Evolutionary conservation across 352 stramenopile genomes (phyloP), one percentile per base, ranked within the genome.

Genomic region (Globisporangium lucens): DNA sequence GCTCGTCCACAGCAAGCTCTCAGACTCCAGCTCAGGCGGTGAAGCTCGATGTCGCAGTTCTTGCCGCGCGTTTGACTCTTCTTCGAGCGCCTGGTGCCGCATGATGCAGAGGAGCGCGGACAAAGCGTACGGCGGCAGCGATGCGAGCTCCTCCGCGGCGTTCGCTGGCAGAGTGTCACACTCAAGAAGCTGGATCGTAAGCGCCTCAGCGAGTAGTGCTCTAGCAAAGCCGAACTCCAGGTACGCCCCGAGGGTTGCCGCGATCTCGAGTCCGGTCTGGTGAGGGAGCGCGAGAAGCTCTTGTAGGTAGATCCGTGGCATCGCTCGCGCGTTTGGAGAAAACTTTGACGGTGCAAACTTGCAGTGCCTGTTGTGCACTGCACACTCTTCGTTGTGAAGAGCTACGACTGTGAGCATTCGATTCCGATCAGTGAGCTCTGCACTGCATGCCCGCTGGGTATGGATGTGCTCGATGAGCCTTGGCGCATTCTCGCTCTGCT

Each of bases 361-460:
- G n/a, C 63, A 66, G 59, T 88, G 55, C 0, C 66, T 29, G 29
- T 90, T 90, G 67, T 89, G 78, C 8, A 87, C 43, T 1, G n/a
- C 35, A 22, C 73, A 56, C 67, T 88, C 76, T 52, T 70, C 59
- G 65, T 89, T 82, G 59, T 90, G 74, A 51, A 90, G 77, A 7
- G 61, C 58, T 13, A 79, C 41, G 33, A 92, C 63, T 6, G 68
- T 66, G 8, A 66, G 49, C 5, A 89, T 65, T 33, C 83, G 83
- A 66, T 69, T 71, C 0, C 80, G 65, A 57, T 91, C 81, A 3
- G 66, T 47, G 2, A 58, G 22, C 2, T 70, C 65, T 0, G 62
- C 57, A 8, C 33, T 46, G 1, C 63, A 58, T 10, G 41, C 29
- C 22, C 24, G 66, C 29, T 66, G 33, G 1, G 49, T 70, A 47